Base-by-base conservation (phyloP, 2,329 filamentous ascomycete species). In the Xylariaceae sp. region DNA sequence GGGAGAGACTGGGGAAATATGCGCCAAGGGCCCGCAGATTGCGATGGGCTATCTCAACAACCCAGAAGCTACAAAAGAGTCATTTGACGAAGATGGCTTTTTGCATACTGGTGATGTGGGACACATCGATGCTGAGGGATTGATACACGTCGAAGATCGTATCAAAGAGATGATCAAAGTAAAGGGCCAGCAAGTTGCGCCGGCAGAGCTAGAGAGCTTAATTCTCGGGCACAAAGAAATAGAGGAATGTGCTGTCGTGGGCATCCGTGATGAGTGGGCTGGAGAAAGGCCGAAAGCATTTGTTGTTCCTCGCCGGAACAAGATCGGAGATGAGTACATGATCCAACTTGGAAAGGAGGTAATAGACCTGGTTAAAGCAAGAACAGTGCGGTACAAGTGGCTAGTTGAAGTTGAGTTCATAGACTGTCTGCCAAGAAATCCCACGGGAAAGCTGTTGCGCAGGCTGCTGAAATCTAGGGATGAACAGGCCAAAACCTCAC, bases 151-250 rank as follows among this genome's bases (percentile, higher is more conserved):
- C 45, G 69, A 71, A 1, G 80, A 85, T 55, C 71, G 80, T 0
- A 78, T 85, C 59, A 86, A 85, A 65, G 81, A 85, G 61, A 76
- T 84, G 70, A 81, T 84, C 62, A 85, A 85, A 58, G 80, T 84
- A 7, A 83, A 83, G 50, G 81, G 81, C 0, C 75, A 82, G 27
- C 75, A 72, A 5, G 77, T 83, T 6, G 77, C 80, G 6, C 81
- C 82, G 0, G 80, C 80, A 0, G 82, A 85, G 57, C 67, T 85
- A 0, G 81, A 85, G 55, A 79, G 82, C 52, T 56, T 79, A 2
- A 61, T 85, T n/a, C 69, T 83, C 1, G 74, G 79, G 0, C 78
- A 84, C 49, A 56, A 64, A 0, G 69, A 68, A 12, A 74, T 85
- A 0, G 75, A 76, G 32, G 80, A 84, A 55, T 72, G 69, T 1